Conservation (phyloP, 2,329 filamentous ascomycete genomes). For the Sclerotinia nivalis region DNA sequence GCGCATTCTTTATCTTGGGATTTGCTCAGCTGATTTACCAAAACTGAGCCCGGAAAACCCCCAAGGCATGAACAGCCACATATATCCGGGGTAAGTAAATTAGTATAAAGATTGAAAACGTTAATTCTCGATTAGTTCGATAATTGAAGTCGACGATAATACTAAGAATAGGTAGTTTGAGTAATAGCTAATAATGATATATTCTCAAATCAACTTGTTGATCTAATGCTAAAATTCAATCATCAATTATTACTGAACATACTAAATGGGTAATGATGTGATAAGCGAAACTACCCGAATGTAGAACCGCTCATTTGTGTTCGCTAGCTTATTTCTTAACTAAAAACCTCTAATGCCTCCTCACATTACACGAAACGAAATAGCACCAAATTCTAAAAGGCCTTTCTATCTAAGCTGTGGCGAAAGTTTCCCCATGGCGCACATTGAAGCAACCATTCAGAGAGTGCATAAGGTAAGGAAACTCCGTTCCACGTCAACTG, state of each 20-base stretch:
- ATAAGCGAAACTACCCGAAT: too few relatives aligned
- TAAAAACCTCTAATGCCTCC: neutral
- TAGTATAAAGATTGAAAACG: too few relatives aligned
- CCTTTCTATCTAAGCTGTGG: neutral
- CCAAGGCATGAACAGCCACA: neutral
- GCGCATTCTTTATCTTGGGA: conserved; percentile 9
- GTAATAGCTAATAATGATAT: too few relatives aligned
- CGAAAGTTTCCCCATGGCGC: neutral
- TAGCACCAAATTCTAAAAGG: neutral
- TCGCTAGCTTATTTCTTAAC: too few relatives aligned
- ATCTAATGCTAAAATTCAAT: too few relatives aligned
- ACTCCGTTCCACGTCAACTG: conserved; percentile 11
- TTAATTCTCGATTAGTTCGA: too few relatives aligned
- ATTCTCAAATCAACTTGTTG: too few relatives aligned
- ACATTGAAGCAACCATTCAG: conserved; percentile 13
- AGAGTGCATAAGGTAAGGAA: conserved; percentile 12
- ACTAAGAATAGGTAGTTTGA: too few relatives aligned
- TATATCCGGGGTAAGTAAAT: neutral
- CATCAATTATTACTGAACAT: too few relatives aligned
- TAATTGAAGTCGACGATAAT: too few relatives aligned
- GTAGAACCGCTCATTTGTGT: too few relatives aligned
- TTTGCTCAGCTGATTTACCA: neutral
- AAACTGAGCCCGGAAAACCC: neutral
- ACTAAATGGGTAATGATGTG: too few relatives aligned
- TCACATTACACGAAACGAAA: neutral